Conservation (phyloP, 768 basidiomycete genomes). For the Cyclocybe aegerita region DNA sequence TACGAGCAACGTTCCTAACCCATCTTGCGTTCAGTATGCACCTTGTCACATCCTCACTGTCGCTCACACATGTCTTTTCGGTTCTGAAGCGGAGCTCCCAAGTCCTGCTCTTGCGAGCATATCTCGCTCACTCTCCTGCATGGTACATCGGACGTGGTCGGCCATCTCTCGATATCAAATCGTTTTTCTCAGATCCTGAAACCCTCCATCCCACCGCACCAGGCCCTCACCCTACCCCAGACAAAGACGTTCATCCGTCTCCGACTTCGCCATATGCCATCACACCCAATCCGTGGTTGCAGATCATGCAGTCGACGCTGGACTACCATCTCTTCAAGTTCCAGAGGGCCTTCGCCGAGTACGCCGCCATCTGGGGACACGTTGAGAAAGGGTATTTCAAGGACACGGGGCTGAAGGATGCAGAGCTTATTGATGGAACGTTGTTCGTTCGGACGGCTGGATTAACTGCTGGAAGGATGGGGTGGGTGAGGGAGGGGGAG, state of each 20-base stretch:
- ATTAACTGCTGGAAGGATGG: slow-evolving; percentile 32
- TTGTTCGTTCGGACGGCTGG: slow-evolving; percentile 55
- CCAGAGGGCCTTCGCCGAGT: slow-evolving; percentile 53
- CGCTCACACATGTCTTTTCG: slow-evolving; percentile 9
- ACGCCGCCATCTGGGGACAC: slow-evolving; percentile 39
- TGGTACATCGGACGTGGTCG: slow-evolving; percentile 33
- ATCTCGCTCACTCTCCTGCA: slow-evolving; percentile 14
- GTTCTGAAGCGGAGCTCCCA: slow-evolving; percentile 3
- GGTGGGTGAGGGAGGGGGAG: slow-evolving; percentile 26
- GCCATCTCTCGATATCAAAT: slow-evolving; percentile 26
- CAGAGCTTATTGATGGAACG: slow-evolving; percentile 46
- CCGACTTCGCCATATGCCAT: slow-evolving; percentile 11
- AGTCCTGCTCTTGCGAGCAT: slow-evolving; percentile 9
- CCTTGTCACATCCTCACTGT: slow-evolving; percentile 12
- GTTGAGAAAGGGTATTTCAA: slow-evolving; percentile 20
- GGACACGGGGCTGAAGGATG: slow-evolving; percentile 20
- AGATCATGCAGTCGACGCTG: slow-evolving; percentile 36
- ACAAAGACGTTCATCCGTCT: slow-evolving; percentile 6
- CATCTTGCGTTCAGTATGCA: slow-evolving; percentile 10
- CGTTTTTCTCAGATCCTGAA: slow-evolving; percentile 24
- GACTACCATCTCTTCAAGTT: slow-evolving; percentile 44
- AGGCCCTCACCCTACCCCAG: slow-evolving; percentile 11
- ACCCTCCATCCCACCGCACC: slow-evolving; percentile 2
- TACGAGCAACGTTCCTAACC: not conserved
- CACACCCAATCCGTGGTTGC: slow-evolving; percentile 38